These are phyloP conservation scores for Mycena sp. DNA, from an alignment of 1,284 basidiomycete genomes.

Conservation along the genomic window DNA sequence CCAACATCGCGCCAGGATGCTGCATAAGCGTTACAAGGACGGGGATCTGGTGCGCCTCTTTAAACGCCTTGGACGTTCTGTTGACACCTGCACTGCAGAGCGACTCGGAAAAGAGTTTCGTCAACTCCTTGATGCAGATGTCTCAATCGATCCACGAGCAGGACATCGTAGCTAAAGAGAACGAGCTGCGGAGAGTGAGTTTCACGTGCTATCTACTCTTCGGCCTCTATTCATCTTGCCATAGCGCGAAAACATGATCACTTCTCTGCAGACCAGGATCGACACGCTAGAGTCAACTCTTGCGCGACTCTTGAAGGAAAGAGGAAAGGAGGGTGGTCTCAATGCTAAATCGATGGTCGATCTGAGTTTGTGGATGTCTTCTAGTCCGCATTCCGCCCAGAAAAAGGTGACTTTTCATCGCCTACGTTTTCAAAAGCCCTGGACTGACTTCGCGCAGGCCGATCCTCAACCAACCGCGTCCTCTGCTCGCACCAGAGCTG, in stretches of 20 bases:
- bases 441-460: conserved; percentile 2
- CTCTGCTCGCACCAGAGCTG: conserved; percentile 3
- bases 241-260: conserved; percentile 56
- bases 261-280: conserved; percentile 49
- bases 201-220: conserved; percentile 1
- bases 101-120: conserved; percentile 57
- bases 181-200: conserved; percentile 60
- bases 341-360: conserved; percentile 48
- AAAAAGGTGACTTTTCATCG: conserved; percentile 16
- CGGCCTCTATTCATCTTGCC: conserved; percentile 7
- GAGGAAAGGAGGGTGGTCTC: conserved; percentile 37
- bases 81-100: conserved; percentile 43
- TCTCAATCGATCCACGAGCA: conserved; percentile 57
- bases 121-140: conserved; percentile 51
- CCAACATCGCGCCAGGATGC: conserved; percentile 36
- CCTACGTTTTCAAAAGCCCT: not conserved
- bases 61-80: conserved; percentile 9
- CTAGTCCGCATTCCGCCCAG: conserved; percentile 40
- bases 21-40: conserved; percentile 49
- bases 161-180: conserved; percentile 57
- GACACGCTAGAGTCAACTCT: conserved; percentile 53
- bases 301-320: conserved; percentile 50
- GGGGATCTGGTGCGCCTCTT: conserved; percentile 51
- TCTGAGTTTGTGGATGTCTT: conserved; percentile 47
- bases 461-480: conserved; percentile 1